Conservation (phyloP, 83 land plant genomes). For the Diphasiastrum complanatum region DNA sequence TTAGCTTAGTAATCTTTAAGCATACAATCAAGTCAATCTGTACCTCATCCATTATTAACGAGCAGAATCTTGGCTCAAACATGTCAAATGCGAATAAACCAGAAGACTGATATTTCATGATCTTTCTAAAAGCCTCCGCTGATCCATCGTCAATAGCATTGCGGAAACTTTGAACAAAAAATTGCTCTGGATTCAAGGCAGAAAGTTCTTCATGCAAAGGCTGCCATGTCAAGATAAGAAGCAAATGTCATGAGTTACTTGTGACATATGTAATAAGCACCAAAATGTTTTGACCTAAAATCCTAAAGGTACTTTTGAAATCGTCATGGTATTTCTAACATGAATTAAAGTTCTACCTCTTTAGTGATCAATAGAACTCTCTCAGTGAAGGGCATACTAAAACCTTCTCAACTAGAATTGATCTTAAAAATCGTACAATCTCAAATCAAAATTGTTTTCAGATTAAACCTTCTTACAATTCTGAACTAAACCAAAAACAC, state of each 20-base stretch:
- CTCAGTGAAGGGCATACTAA: no score
- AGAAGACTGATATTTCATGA: slow-evolving; percentile 68
- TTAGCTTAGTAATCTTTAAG: neutral
- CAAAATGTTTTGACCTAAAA: no score
- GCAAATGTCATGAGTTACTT: neutral
- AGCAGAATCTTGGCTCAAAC: slow-evolving; percentile 77
- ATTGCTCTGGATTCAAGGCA: slow-evolving; percentile 49
- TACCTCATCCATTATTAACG: slow-evolving; percentile 72
- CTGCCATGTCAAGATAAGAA: slow-evolving; percentile 32
- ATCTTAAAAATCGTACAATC: no score
- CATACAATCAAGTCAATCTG: neutral
- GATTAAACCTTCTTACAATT: no score
- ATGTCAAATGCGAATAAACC: slow-evolving; percentile 80
- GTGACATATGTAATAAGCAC: no score
- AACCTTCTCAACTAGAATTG: no score
- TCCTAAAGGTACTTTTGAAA: no score
- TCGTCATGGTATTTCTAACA: no score
- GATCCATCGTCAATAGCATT: slow-evolving; percentile 66
- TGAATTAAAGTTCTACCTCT: no score
- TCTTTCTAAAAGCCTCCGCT: slow-evolving; percentile 65
- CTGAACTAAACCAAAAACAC: no score
- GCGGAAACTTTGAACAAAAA: slow-evolving; percentile 75
- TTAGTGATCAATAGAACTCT: no score
- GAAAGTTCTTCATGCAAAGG: slow-evolving; percentile 67
- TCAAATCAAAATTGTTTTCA: no score